Base-by-base conservation (phyloP, 345 rosid genomes). In the Carallia brachiata region DNA sequence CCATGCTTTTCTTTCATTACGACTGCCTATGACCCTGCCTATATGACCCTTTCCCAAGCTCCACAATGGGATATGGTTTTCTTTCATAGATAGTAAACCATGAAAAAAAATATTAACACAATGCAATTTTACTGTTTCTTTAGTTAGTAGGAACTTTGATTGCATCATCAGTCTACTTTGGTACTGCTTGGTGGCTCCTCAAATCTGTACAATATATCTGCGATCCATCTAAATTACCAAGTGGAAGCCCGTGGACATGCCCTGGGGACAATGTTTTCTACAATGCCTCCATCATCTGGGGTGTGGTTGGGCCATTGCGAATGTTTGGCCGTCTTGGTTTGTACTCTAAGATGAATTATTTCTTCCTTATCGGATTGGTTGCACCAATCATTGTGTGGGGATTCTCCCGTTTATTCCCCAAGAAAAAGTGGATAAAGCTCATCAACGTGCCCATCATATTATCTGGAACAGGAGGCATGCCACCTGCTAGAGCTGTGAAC, bases 261-360 rank as follows among this genome's bases (percentile, higher is more conserved):
- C 84, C 88, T 0, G 68, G 80, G 28, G 85, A 80, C 5, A 71
- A 78, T 31, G 78, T 85, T 27, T 78, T 73, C 79, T 87, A 81
- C 82, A 83, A 82, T 65, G 84, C 86, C 47, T 87, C 89, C 56
- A 63, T 85, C 77, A 83, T 87, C 13, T 87, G 91, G 91, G 91
- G 87, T 1, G 74, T 83, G 27, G 86, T 85, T 0, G 91, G 86
- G 6, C 86, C 86, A 5, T 71, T 73, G 13, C 50, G 85, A 53
- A 79, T 87, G 85, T 85, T 83, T 44, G 85, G 85, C 10, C 69
- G 63, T 36, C 75, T 78, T 0, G 89, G 86, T 18, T 47, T 79
- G 16, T 85, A 85, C 56, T 65, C 78, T 10, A 62, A 79, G 52
- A 77, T 83, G 81, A 87, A 85, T 81, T 87, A 77, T 44, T 87